Evolutionary conservation across 768 basidiomycete genomes (phyloP), one percentile per base, ranked within the genome.

Genomic region (Macrolepiota albuminosa): DNA sequence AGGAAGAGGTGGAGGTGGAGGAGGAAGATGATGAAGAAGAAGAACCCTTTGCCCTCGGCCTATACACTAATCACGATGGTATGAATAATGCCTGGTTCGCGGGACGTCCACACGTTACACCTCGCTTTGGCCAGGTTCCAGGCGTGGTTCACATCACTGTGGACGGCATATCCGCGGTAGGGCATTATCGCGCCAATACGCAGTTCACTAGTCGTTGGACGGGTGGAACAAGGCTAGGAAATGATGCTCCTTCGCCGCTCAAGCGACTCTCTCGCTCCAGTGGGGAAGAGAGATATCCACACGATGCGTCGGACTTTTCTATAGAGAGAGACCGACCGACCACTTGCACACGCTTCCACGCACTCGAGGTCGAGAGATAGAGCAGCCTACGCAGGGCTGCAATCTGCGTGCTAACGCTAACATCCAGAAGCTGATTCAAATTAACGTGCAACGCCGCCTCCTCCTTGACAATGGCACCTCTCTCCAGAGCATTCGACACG

Each of bases 381-480:
- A 90, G 68, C 7, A 82, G 70, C 6, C 68, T 67, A 26, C 87
- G 76, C 50, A 91, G 71, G 1, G 79, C 74, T 1, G 82, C 81
- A 43, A 89, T 79, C 63, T 88, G 83, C 1, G 86, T 84, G 67
- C 87, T 86, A 26, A 86, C 78, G 49, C 88, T 85, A 0, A 75
- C 71, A 45, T 60, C 39, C 70, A 77, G 40, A 21, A 69, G 68
- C 37, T 71, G 61, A 65, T 73, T 71, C 56, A 83, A 64, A 1
- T 74, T 60, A 45, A 89, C 75, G 64, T 93, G 91, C 6, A 95
- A 69, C 0, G 91, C 88, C 5, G 80, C 81, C n/a, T 81, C 76
- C 11, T 83, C 77, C 62, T 87, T 77, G n/a, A 89, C 63, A n/a
- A 21, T 21, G 21, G 21, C 21, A 21, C 21, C 21, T 21, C 21